Evolutionary conservation across 495 filamentous ascomycete genomes (phyloP), one percentile per base, ranked within the genome.

Genomic region (Aspergillus campestris): DNA sequence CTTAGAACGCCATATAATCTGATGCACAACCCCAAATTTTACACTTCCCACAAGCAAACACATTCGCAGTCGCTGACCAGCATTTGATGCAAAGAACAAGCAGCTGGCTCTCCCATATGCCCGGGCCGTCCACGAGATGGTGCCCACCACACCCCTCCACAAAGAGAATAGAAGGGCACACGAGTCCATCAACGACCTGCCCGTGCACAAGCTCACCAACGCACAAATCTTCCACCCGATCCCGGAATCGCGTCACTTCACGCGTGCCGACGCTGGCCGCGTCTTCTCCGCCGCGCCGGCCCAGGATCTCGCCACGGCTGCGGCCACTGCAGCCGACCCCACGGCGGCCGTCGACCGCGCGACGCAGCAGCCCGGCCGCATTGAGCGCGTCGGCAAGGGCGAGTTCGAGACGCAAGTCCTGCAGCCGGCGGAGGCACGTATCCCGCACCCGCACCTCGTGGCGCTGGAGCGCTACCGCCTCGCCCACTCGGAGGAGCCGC

Each of bases 121-220:
- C 15, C 71, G 74, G 30, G 83, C 89, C 30, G 68, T 98, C 36
- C 69, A 86, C 47, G 65, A 71, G 44, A 96, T 98, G 92, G 68
- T 97, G 10, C 91, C 86, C 33, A 66, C 67, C 39, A 79, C 69
- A 6, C 67, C 68, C 1, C 56, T 69, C 12, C 49, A 64, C 30
- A 44, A 56, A 6, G 30, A 14, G 0, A 49, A 45, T 33, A 38
- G 55, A 47, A 7, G 35, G 29, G 65, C 67, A 2, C 88, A 94
- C 59, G 92, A 98, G 72, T 72, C 83, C 38, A 91, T 95, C 64
- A 94, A 95, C 65, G 90, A 95, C 58, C 78, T 98, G 7, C 83
- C 83, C 45, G 81, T 88, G 28, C 90, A 96, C 65, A 78, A 78
- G 27, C 62, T 78, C 38, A 95, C 92, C 0, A 74, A 75, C 38